Base-by-base conservation (phyloP, 2,329 filamentous ascomycete genomes). In the Tolypocladium endophyticum region DNA sequence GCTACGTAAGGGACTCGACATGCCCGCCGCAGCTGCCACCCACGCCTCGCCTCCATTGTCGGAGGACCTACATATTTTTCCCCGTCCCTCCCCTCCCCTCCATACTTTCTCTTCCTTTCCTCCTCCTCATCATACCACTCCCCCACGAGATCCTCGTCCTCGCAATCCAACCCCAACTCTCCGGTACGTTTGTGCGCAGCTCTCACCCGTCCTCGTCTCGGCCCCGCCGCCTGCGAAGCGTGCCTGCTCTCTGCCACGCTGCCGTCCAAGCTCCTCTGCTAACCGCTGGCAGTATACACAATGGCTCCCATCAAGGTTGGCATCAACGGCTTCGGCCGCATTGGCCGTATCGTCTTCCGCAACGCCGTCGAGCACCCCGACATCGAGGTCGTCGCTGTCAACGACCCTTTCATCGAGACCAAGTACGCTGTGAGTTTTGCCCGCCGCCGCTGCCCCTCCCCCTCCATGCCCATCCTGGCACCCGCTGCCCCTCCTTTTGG, bases 321-420 rank as follows among this genome's bases (percentile, higher is more conserved):
- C 79, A 97, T 96, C 88, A 97, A 97, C 89, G 93, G 94, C 79
- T 99, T 99, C 85, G 94, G 94, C 83, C 92, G 94, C 81, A 99
- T 99, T 81, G 94, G 94, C 74, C 90, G 94, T 79, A 97, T 99
- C 78, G 88, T 97, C 84, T 94, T 97, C 89, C 91, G 93, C 83
- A 97, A 97, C 83, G 90, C 93, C 73, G 77, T 95, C 75, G 88
- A 95, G 86, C 89, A 93, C 81, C 79, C 84, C 72, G 89, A 95
- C 62, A 89, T 97, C 75, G 85, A 96, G 72, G 84, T 99, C 72
- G 91, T 97, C 73, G 93, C 94, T 71, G 91, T 97, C 81, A 97
- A 99, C 85, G 94, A 97, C 79, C 94, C 94, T 71, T 97, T 99
- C 88, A 97, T 99, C 81, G 92, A 97, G 81, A 86, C 90, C 73